Percentiles rank a stretch among this genome's conserved stretches.
Evolutionary conservation across 495 filamentous ascomycete genomes (phyloP).

Genomic region (Acidiella bohemica): DNA sequence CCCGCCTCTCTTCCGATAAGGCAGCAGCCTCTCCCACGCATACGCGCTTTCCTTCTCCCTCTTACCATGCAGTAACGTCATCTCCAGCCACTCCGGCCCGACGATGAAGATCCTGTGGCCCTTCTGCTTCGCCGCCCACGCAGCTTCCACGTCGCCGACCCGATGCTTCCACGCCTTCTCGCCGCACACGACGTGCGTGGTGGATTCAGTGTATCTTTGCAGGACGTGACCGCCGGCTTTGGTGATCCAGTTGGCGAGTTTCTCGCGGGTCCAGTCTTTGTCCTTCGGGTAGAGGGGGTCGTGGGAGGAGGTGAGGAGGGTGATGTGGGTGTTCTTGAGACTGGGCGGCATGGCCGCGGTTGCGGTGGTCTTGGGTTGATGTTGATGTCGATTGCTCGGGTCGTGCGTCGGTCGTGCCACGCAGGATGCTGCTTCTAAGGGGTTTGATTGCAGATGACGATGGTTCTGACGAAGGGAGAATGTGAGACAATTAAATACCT

Average conservation of each 20-base stretch:
- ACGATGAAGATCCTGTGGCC: conserved; percentile 38
- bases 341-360: conserved; percentile 3
- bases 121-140: background rate
- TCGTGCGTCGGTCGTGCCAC: too few relatives aligned
- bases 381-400: background rate
- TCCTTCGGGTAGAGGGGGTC: background rate
- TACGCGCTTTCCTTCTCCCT: conserved; percentile 36
- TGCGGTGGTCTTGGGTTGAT: background rate
- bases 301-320: background rate
- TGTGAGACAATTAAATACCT: too few relatives aligned
- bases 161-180: conserved; percentile 39
- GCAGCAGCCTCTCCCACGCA: conserved; percentile 24
- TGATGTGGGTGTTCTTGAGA: conserved; percentile 1
- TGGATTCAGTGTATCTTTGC: conserved; percentile 27
- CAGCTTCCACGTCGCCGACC: conserved; percentile 9
- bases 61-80: conserved; percentile 30
- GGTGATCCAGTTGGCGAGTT: conserved; percentile 43
- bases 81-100: conserved; percentile 48
- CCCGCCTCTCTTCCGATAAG: conserved; percentile 19
- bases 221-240: conserved; percentile 38
- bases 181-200: conserved; percentile 46
- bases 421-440: too few relatives aligned
- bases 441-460: too few relatives aligned
- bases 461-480: too few relatives aligned
- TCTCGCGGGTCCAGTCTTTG: conserved; percentile 22